Base-by-base conservation (phyloP, 2,329 filamentous ascomycete genomes). In the Harringtonia aguacate region DNA sequence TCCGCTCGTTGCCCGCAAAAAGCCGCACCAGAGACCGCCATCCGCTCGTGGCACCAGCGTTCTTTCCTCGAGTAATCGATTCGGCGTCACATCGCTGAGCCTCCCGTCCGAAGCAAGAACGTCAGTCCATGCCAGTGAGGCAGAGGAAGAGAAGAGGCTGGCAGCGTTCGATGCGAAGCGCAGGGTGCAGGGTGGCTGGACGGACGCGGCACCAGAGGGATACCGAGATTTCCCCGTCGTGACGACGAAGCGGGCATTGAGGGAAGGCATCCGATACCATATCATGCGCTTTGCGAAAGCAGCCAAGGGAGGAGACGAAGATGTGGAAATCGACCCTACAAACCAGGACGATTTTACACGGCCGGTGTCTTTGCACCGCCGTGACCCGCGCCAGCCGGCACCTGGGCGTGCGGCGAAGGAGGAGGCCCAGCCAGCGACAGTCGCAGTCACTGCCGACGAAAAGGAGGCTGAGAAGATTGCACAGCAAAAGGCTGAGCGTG, bases 311-410 rank as follows among this genome's bases (percentile, higher is more conserved):
- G 65, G 78, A 36, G 49, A 55, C 12, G 52, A 48, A 39, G 55
- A 63, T 10, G 60, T 59, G 18, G 68, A 69, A 49, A 82, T 86
- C 48, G 81, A 97, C 56, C 75, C 78, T 3, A 70, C 69, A 22
- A 66, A 81, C 53, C 81, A 90, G 52, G 70, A 80, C 7, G 80
- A 94, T 41, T 98, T 97, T 58, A 83, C 85, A 17, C 79, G 88
- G 24, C 92, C 92, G 1, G 85, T 97, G 28, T 82, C 86, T 31
- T 68, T 98, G 31, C 89, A 97, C 58, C 81, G 92, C 50, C 84
- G 92, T 45, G 89, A 95, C 58, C 87, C 89, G 17, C 77, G 81
- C 54, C 81, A 79, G 54, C 79, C 72, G 38, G 69, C 79, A 1
- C 75, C 81, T 27, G 76, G 81, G 44, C 69, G 79, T 51, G 69